A percentile compares a stretch with the other conserved stretches of the same genome.
Conservation (phyloP, 2,329 filamentous ascomycete species). For the Didymella segeticola region DNA sequence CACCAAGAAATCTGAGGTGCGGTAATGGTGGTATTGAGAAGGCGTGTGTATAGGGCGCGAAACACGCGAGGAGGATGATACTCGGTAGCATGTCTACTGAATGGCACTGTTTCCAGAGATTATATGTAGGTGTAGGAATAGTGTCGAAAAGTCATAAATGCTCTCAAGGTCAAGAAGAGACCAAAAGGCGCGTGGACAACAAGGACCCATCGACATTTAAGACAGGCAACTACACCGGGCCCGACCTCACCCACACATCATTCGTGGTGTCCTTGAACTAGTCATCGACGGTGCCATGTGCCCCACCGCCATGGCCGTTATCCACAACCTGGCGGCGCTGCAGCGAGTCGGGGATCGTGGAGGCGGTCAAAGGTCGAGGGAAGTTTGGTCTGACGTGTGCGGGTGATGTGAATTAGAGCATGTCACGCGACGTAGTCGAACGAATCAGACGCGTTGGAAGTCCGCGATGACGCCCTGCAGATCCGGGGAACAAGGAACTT, state of each 20-base stretch:
- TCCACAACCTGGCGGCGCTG: slow-evolving; percentile 9
- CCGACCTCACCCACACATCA: slow-evolving; percentile 5
- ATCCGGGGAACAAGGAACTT: slow-evolving; percentile 14
- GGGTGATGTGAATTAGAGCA: slow-evolving; percentile 13
- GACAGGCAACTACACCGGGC: slow-evolving; percentile 14
- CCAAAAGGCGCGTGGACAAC: background rate
- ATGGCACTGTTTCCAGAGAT: background rate
- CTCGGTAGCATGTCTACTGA: slow-evolving; percentile 5
- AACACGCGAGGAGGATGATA: slow-evolving; percentile 25
- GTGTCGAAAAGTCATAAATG: background rate
- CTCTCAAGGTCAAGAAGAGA: background rate
- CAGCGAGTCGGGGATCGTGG: slow-evolving; percentile 15
- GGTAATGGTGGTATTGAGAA: slow-evolving; percentile 39
- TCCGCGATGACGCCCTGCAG: slow-evolving; percentile 15
- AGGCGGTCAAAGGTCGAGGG: slow-evolving; percentile 10
- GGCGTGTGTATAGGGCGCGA: slow-evolving; percentile 31
- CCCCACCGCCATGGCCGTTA: slow-evolving; percentile 12
- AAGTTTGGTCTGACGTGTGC: slow-evolving; percentile 18
- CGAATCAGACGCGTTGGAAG: slow-evolving; percentile 13
- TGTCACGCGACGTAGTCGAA: slow-evolving; percentile 12
- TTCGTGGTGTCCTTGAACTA: background rate
- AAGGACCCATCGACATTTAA: slow-evolving; percentile 3
- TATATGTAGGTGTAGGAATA: background rate
- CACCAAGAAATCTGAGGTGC: slow-evolving; percentile 25
- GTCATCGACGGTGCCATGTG: slow-evolving; percentile 15